Percentiles rank a stretch among this genome's conserved stretches.
These are phyloP conservation scores for Xylaria polymorpha DNA, from an alignment of 2,329 filamentous ascomycete species.

Conservation along the genomic window DNA sequence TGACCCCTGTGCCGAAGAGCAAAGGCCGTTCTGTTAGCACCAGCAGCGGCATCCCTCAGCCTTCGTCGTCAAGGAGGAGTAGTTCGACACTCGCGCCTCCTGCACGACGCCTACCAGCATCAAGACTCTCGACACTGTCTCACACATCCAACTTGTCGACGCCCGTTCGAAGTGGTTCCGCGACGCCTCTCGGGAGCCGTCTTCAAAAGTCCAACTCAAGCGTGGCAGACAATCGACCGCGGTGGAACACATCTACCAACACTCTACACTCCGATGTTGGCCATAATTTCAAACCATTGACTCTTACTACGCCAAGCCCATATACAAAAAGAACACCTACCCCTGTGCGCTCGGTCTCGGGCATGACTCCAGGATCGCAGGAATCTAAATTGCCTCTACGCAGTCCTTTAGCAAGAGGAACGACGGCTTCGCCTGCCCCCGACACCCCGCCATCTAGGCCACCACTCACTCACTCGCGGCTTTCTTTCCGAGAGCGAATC, in stretches of 20 bases:
- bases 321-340: slow-evolving; percentile 61
- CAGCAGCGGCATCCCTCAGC: slow-evolving; percentile 59
- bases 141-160: slow-evolving; percentile 49
- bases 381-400: slow-evolving; percentile 64
- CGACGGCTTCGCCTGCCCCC: slow-evolving; percentile 61
- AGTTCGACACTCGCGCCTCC: slow-evolving; percentile 60
- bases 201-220: slow-evolving; percentile 60
- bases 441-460: slow-evolving; percentile 60
- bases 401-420: slow-evolving; percentile 59
- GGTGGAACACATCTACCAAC: slow-evolving; percentile 78
- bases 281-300: slow-evolving; percentile 74
- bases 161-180: slow-evolving; percentile 57
- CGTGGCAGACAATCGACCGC: slow-evolving; percentile 67
- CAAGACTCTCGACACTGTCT: slow-evolving; percentile 60
- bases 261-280: slow-evolving; percentile 72
- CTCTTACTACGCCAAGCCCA: slow-evolving; percentile 68
- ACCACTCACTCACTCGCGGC: slow-evolving; percentile 54
- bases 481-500: slow-evolving; percentile 65
- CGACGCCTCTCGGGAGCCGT: slow-evolving; percentile 61
- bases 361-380: slow-evolving; percentile 56
- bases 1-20: slow-evolving; percentile 57
- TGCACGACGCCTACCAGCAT: slow-evolving; percentile 57
- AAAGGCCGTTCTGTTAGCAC: slow-evolving; percentile 62
- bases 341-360: slow-evolving; percentile 57
- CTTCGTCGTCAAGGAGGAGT: slow-evolving; percentile 55